These are phyloP conservation scores for Micromonas commoda DNA, from an alignment of 139 green algal genomes.

Conservation along the genomic window DNA sequence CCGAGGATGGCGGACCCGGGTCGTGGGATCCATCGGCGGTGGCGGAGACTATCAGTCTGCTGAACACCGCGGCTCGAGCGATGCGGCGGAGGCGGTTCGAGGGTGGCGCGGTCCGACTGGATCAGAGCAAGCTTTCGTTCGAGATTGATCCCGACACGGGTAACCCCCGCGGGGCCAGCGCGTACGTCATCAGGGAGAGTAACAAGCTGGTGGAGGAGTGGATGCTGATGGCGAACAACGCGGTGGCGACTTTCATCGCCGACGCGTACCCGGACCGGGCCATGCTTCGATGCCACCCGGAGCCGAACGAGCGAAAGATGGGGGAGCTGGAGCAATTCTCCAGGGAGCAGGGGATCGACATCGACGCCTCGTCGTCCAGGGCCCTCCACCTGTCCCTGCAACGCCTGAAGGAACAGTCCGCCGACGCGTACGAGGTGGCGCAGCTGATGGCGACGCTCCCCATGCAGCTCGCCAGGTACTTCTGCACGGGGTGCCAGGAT, in stretches of 20 bases:
- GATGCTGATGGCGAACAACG: slow-evolving; percentile 93
- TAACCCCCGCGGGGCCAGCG: slow-evolving; percentile 20
- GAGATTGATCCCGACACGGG: slow-evolving; percentile 57
- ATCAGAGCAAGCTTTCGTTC: slow-evolving; percentile 75
- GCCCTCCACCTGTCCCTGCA: slow-evolving; percentile 29
- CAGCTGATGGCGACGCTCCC: slow-evolving; percentile 74
- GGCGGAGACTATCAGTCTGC: slow-evolving; percentile 50
- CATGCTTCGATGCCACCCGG: slow-evolving; percentile 42
- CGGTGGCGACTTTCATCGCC: slow-evolving; percentile 65
- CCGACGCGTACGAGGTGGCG: slow-evolving; percentile 44
- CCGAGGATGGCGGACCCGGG: slow-evolving; percentile 51
- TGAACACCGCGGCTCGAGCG: slow-evolving; percentile 57
- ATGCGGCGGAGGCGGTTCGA: slow-evolving; percentile 36
- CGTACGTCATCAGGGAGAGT: slow-evolving; percentile 54
- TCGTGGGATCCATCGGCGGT: slow-evolving; percentile 48
- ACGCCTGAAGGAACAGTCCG: slow-evolving; percentile 29
- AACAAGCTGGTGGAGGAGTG: slow-evolving; percentile 96
- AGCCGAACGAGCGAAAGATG: slow-evolving; percentile 42
- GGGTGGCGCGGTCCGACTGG: slow-evolving; percentile 49
- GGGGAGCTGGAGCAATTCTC: slow-evolving; percentile 28
- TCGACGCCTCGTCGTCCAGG: slow-evolving; percentile 25
- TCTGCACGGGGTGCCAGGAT: slow-evolving; percentile 37
- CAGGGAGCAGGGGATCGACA: slow-evolving; percentile 27
- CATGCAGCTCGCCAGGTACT: slow-evolving; percentile 72
- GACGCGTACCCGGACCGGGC: slow-evolving; percentile 52